Conservation (phyloP, 2,329 filamentous ascomycete genomes). For the Sclerotinia glacialis region DNA sequence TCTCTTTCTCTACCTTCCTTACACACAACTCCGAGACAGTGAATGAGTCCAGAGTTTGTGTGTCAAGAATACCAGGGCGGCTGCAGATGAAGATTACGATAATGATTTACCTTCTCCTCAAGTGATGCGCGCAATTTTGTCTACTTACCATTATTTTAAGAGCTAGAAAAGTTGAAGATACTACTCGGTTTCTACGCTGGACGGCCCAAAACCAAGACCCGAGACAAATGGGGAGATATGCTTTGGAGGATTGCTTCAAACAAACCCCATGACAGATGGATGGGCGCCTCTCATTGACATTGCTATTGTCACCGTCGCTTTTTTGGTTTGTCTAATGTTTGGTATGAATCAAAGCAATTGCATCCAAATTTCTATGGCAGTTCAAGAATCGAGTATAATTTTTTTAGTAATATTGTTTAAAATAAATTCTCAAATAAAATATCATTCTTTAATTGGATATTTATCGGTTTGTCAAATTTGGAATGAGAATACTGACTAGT, state of each 20-base stretch:
- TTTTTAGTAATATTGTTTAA: too few species aligned
- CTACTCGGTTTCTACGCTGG: background rate
- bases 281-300: background rate
- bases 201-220: background rate
- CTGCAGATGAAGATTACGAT: background rate
- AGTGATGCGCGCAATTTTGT: background rate
- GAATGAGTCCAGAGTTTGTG: background rate
- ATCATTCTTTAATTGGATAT: too few species aligned
- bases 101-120: background rate
- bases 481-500: too few species aligned
- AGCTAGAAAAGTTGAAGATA: background rate
- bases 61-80: background rate
- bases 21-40: too few species aligned
- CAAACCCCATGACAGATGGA: background rate
- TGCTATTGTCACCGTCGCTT: background rate
- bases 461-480: too few species aligned
- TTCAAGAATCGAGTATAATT: too few species aligned
- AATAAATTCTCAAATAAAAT: too few species aligned
- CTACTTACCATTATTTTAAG: background rate
- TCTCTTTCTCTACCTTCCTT: too few species aligned
- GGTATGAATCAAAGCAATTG: background rate
- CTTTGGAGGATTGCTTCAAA: background rate
- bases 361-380: too few species aligned
- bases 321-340: background rate
- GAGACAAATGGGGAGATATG: background rate